These are phyloP conservation scores for Beauveria sp. DNA, from an alignment of 2,329 filamentous ascomycete species.

Conservation along the genomic window DNA sequence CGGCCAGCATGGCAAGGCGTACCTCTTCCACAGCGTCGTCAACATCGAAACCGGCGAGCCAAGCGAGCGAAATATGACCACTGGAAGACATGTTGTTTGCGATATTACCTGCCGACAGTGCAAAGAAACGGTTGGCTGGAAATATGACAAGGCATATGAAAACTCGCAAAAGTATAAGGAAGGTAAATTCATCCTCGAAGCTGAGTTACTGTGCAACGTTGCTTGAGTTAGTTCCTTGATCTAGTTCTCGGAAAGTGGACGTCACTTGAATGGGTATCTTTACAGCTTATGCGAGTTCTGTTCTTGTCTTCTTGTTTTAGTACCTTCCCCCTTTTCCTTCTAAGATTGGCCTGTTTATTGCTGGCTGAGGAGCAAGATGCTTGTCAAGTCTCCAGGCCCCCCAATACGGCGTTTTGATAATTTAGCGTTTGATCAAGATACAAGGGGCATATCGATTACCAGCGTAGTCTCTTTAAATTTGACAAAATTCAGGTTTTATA, in stretches of 20 bases:
- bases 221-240: constrained; percentile 27
- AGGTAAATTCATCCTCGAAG: constrained; percentile 94
- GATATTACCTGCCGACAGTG: constrained; percentile 91
- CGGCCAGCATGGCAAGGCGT: constrained; percentile 96
- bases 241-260: neutral
- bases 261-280: neutral
- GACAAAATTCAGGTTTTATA: neutral
- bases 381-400: neutral
- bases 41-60: constrained; percentile 79
- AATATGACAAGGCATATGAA: constrained; percentile 97
- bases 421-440: neutral
- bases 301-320: neutral
- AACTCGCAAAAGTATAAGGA: constrained; percentile 94
- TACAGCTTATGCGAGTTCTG: neutral
- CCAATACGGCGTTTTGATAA: neutral
- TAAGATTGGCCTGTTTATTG: neutral
- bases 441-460: neutral
- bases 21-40: constrained; percentile 89
- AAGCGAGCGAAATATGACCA: constrained; percentile 97
- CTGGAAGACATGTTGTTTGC: constrained; percentile 85
- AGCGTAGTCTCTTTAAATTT: neutral
- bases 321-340: neutral
- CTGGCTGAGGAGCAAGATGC: neutral
- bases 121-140: constrained; percentile 91
- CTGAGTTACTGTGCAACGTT: constrained; percentile 78